A percentile compares a stretch with the other conserved stretches of the same genome.
These are phyloP conservation scores for Oenanthe javanica DNA, from an alignment of 140 eudicot species.

Conservation along the genomic window DNA sequence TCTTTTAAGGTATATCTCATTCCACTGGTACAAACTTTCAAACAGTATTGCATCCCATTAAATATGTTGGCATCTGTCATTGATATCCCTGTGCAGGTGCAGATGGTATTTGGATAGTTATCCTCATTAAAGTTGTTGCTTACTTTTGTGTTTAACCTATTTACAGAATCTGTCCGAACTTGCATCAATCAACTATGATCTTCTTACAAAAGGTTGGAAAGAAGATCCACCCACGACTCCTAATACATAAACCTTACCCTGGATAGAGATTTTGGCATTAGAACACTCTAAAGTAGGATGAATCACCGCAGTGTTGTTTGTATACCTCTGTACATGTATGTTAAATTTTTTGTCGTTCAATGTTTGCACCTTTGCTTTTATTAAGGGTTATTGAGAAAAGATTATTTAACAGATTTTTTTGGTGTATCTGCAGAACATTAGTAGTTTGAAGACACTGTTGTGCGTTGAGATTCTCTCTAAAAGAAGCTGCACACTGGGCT, in stretches of 20 bases:
- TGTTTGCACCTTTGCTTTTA: background rate
- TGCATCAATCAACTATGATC: conserved; percentile 88
- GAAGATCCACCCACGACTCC: conserved; percentile 61
- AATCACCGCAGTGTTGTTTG: conserved; percentile 12
- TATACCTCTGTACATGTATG: conserved; percentile 35
- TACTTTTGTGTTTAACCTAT: background rate
- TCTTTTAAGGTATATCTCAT: conserved; percentile 70
- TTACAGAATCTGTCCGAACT: conserved; percentile 88
- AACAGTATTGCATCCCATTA: background rate
- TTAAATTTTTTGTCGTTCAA: background rate
- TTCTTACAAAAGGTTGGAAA: conserved; percentile 75
- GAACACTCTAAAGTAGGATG: background rate
- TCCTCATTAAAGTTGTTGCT: background rate
- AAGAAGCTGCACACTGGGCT: background rate
- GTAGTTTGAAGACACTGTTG: conserved; percentile 17
- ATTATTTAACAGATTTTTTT: background rate
- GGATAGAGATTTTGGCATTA: conserved; percentile 10
- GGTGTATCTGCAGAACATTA: conserved; percentile 16
- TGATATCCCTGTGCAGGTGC: background rate
- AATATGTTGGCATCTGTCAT: background rate
- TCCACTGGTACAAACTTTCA: background rate
- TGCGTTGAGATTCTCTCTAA: background rate
- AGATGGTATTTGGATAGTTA: background rate
- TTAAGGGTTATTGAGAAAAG: background rate
- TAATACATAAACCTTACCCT: conserved; percentile 19